Evolutionary conservation across 306 rosid species (phyloP).

Genomic region (Senna siamea): DNA sequence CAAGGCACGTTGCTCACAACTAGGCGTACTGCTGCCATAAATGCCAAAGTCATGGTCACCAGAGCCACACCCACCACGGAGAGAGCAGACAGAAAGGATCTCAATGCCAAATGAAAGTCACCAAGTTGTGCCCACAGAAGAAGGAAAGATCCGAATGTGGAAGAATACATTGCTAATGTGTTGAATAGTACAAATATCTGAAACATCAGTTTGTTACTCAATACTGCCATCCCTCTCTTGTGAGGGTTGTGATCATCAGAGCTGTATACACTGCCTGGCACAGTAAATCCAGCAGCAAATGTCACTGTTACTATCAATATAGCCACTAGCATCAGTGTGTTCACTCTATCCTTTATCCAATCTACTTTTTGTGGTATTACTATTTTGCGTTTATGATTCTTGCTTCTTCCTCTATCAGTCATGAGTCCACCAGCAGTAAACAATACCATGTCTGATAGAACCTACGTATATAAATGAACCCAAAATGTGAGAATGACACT

Average conservation of each 20-base stretch:
- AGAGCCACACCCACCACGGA: not conserved
- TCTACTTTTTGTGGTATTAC: not conserved
- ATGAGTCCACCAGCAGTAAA: not conserved
- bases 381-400: not conserved
- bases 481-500: not conserved
- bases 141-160: not conserved
- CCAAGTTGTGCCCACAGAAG: not conserved
- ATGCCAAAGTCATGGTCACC: not conserved
- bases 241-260: not conserved
- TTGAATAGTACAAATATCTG: not conserved
- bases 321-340: not conserved
- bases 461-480: not conserved
- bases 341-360: not conserved
- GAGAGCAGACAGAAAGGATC: not conserved
- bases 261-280: not conserved
- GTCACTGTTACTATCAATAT: not conserved
- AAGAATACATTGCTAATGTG: not conserved
- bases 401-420: not conserved
- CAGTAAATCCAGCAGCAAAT: not conserved
- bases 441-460: not conserved
- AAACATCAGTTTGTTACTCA: not conserved
- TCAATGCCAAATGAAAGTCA: not conserved
- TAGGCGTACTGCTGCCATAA: constrained; percentile 27
- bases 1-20: constrained; percentile 6
- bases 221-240: not conserved